phyloP scores from a whole-genome alignment of 805 yeast genomes.

The Saturnispora sekii region DNA sequence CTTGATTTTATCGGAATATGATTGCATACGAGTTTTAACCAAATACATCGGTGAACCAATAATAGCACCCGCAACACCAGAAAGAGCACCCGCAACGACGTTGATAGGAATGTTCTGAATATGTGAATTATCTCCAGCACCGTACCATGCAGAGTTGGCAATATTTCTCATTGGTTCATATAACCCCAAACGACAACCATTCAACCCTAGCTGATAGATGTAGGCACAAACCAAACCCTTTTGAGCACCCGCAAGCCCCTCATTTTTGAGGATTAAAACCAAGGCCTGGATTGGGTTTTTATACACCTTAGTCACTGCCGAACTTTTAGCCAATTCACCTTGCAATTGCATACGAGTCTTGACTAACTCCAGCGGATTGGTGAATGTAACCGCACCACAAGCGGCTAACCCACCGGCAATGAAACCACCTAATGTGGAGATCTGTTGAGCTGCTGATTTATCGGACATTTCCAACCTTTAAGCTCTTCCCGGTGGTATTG shows the following conservation, averaged over 20 bases:
- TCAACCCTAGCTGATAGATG: conserved; percentile 79
- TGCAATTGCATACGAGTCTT: conserved; percentile 96
- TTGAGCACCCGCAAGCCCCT: conserved; percentile 82
- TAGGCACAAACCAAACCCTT: conserved; percentile 87
- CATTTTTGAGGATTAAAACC: conserved; percentile 58
- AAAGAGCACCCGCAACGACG: conserved; percentile 66
- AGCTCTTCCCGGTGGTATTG: neutral
- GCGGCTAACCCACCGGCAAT: conserved; percentile 91
- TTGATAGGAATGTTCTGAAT: conserved; percentile 50
- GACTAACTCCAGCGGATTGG: conserved; percentile 91
- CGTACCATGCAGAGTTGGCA: conserved; percentile 46
- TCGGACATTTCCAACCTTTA: conserved; percentile 9
- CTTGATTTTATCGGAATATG: conserved; percentile 55
- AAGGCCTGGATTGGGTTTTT: conserved; percentile 83
- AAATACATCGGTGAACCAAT: conserved; percentile 87
- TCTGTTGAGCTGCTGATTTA: conserved; percentile 45
- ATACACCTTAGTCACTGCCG: conserved; percentile 45
- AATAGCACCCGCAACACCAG: conserved; percentile 86
- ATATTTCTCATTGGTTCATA: conserved; percentile 77
- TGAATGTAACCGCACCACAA: conserved; percentile 94
- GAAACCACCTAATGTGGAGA: conserved; percentile 69
- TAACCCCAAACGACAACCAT: conserved; percentile 90
- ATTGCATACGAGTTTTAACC: conserved; percentile 94
- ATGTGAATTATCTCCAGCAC: conserved; percentile 38
- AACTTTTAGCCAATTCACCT: conserved; percentile 67